A percentile compares a stretch with the other conserved stretches of the same genome.
phyloP scores from a whole-genome alignment of 1,284 basidiomycete species.

The Malassezia yamatoensis region DNA sequence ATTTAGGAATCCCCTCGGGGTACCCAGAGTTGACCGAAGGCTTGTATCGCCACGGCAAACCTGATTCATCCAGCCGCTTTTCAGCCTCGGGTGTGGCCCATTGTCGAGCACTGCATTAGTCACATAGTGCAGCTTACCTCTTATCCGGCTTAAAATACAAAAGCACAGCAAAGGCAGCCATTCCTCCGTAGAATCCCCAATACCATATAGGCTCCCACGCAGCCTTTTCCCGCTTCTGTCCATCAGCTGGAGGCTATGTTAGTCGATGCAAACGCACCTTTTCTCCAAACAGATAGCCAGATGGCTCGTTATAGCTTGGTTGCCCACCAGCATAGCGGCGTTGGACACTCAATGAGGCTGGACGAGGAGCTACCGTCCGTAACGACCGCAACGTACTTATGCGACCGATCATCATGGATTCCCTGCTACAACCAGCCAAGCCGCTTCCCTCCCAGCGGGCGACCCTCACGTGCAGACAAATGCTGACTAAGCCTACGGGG shows the following conservation, averaged over 20 bases:
- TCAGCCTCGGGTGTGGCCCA: slow-evolving; percentile 44
- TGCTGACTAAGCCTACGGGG: no score
- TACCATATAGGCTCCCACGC: slow-evolving; percentile 58
- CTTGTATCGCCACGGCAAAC: slow-evolving; percentile 42
- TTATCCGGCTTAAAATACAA: slow-evolving; percentile 92
- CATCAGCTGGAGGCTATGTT: slow-evolving; percentile 52
- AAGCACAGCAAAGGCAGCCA: slow-evolving; percentile 65
- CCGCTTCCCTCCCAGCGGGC: no score
- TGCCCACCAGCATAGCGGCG: slow-evolving; percentile 17
- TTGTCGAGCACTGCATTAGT: slow-evolving; percentile 30
- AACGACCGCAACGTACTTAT: background rate
- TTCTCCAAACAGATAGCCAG: slow-evolving; percentile 41
- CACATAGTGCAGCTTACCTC: slow-evolving; percentile 56
- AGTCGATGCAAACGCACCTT: slow-evolving; percentile 25
- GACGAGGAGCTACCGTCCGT: slow-evolving; percentile 3
- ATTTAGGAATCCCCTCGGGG: slow-evolving; percentile 17
- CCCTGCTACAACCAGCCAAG: background rate
- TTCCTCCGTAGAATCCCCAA: slow-evolving; percentile 66
- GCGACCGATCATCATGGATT: slow-evolving; percentile 10
- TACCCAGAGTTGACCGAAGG: slow-evolving; percentile 42
- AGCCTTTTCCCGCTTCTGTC: slow-evolving; percentile 73
- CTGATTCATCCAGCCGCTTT: slow-evolving; percentile 41
- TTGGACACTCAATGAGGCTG: background rate
- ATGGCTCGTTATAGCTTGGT: slow-evolving; percentile 39
- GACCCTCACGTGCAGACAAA: no score